phyloP scores from a whole-genome alignment of 768 basidiomycete species.

The Leccinum imitatum region DNA sequence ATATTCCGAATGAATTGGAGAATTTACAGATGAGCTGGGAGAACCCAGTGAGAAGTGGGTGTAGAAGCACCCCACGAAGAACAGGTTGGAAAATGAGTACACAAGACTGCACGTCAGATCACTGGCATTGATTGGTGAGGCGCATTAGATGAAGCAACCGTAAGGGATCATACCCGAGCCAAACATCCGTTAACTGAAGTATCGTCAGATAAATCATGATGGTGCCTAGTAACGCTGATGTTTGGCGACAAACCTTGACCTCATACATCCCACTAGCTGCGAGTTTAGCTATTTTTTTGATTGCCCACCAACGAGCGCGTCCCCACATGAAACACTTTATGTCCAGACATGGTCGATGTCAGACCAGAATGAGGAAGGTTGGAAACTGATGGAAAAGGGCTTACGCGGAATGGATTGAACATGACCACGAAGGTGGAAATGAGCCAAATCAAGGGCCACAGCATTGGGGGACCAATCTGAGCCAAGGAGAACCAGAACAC shows the following conservation, averaged over 20 bases:
- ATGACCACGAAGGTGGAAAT: constrained; percentile 55
- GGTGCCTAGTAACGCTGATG: neutral
- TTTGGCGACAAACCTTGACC: constrained; percentile 60
- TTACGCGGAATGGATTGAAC: constrained; percentile 73
- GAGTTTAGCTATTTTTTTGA: constrained; percentile 61
- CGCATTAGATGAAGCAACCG: neutral
- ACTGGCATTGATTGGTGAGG: constrained; percentile 36
- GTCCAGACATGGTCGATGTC: constrained; percentile 28
- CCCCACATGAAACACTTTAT: constrained; percentile 44
- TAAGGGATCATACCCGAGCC: constrained; percentile 65
- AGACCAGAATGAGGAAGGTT: neutral
- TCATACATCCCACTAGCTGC: constrained; percentile 64
- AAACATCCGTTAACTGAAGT: constrained; percentile 78
- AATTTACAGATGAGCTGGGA: neutral
- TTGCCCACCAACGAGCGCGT: constrained; percentile 69
- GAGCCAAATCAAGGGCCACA: constrained; percentile 86
- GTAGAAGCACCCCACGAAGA: constrained; percentile 76
- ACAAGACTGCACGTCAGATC: constrained; percentile 82
- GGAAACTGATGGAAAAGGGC: neutral
- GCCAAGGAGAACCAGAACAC: constrained; percentile 85
- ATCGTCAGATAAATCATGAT: constrained; percentile 4
- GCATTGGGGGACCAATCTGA: constrained; percentile 63
- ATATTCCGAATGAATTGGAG: neutral
- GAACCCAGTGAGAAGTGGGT: constrained; percentile 16
- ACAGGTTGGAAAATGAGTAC: constrained; percentile 73